Percentiles rank a stretch among this genome's conserved stretches.
Conservation (phyloP, 2,329 filamentous ascomycete genomes). For the Nemania bipapillata region DNA sequence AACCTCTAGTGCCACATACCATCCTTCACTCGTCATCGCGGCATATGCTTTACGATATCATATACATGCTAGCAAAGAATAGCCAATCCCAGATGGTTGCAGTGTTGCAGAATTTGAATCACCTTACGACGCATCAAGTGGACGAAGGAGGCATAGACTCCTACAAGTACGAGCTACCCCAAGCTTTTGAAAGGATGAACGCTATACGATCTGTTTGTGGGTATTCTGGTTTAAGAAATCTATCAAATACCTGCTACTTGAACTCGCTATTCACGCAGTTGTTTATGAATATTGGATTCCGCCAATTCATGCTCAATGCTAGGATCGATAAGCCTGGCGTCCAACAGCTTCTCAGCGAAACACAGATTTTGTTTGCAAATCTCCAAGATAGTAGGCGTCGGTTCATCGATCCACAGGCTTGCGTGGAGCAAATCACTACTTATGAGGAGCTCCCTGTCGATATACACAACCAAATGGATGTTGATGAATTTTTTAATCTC, state of each 20-base stretch:
- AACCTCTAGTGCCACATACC: slow-evolving; percentile 53
- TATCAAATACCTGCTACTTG: slow-evolving; percentile 96
- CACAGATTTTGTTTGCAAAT: slow-evolving; percentile 81
- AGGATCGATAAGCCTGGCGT: slow-evolving; percentile 65
- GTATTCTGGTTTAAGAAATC: slow-evolving; percentile 88
- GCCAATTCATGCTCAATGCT: slow-evolving; percentile 81
- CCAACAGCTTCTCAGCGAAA: slow-evolving; percentile 78
- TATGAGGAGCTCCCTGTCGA: slow-evolving; percentile 87
- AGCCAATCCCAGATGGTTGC: slow-evolving; percentile 60
- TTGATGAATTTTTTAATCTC: slow-evolving; percentile 96
- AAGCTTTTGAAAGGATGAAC: slow-evolving; percentile 71
- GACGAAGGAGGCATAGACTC: slow-evolving; percentile 58
- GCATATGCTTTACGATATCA: slow-evolving; percentile 68
- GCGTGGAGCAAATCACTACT: slow-evolving; percentile 80
- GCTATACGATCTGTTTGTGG: slow-evolving; percentile 80
- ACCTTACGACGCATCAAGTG: slow-evolving; percentile 61
- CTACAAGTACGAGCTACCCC: slow-evolving; percentile 70
- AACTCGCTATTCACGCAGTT: slow-evolving; percentile 95
- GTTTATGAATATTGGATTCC: slow-evolving; percentile 93
- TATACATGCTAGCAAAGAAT: slow-evolving; percentile 67
- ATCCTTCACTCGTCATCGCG: slow-evolving; percentile 67
- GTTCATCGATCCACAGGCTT: slow-evolving; percentile 75
- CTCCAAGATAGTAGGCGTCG: slow-evolving; percentile 86
- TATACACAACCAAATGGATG: slow-evolving; percentile 92
- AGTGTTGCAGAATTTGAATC: slow-evolving; percentile 64